Base-by-base conservation (phyloP, 1,284 basidiomycete species). In the Ceratobasidium theobromae region DNA sequence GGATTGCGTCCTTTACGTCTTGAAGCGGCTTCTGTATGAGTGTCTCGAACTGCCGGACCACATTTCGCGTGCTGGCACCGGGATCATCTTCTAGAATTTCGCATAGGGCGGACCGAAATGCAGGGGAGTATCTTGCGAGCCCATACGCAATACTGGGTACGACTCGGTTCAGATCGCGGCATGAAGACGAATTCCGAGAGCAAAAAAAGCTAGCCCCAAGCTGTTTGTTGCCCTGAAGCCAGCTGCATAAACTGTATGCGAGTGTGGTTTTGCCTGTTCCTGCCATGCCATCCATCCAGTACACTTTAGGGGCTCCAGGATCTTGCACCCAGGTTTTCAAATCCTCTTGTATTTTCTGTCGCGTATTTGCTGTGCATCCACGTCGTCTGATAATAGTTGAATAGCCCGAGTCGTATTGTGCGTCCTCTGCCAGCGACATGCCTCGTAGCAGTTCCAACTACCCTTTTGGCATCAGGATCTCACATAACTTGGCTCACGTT, bases 171-270 rank as follows among this genome's bases (percentile, higher is more conserved):
- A 53, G 45, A 16, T 69, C 49, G 9, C 41, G 30, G 12, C 55
- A 35, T 8, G 35, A 48, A 16, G 55, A 43, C 16, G 33, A 33
- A 23, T 49, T 70, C 0, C 75, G 70, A 8, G 75, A 73, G 52
- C 74, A 77, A 68, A 76, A 77, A 21, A 53, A 53, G 9, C 71
- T 74, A 1, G 75, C 75, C 2, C 72, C 75, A 6, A 76, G 74
- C 4, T 28, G 49, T 4, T 64, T 43, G 9, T 58, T n/a, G 9
- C 9, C 25, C n/a, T 60, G 32, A n/a, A 65, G 65, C 3, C 60
- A 25, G 2, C 65, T 43, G n/a, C 72, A 71, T 3, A 73, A 48
- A 3, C 73, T 72, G 55, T 70, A 53, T 18, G 72, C 70, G 28
- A 73, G 70, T 6, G 71, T 71, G 8, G 72, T 69, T 52, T 73